Evolutionary conservation across 2,329 filamentous ascomycete species (phyloP).

Genomic region (Fusarium decemcellulare): DNA sequence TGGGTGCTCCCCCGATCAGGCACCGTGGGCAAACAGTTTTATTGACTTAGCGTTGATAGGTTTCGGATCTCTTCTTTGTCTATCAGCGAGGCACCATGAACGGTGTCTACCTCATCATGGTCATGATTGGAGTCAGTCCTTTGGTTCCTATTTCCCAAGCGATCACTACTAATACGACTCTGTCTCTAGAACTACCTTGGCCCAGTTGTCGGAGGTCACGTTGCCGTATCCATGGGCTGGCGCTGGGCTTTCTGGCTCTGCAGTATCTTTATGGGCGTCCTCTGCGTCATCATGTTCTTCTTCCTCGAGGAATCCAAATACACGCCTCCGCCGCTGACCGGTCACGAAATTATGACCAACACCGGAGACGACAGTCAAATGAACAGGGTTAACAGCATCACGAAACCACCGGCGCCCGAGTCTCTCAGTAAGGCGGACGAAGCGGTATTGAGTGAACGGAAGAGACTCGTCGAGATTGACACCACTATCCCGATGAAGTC

Average conservation of each 20-base stretch:
- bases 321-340: background rate
- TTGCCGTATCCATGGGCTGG: slow-evolving; percentile 42
- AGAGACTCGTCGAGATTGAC: background rate
- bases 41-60: background rate
- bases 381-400: background rate
- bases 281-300: slow-evolving; percentile 39
- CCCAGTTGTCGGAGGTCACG: slow-evolving; percentile 30
- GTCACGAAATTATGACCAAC: background rate
- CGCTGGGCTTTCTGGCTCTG: slow-evolving; percentile 57
- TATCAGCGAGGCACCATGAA: slow-evolving; percentile 50
- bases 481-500: slow-evolving; percentile 26
- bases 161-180: accelerated
- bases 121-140: slow-evolving; percentile 27
- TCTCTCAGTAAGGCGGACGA: background rate
- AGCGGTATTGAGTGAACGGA: background rate
- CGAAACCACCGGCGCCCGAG: background rate
- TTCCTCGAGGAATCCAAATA: slow-evolving; percentile 53
- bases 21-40: accelerated
- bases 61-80: slow-evolving; percentile 50
- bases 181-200: slow-evolving; percentile 33
- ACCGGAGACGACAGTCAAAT: background rate
- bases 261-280: slow-evolving; percentile 36
- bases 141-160: accelerated
- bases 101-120: slow-evolving; percentile 39
- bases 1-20: background rate